Base-by-base conservation (phyloP, 2,329 filamentous ascomycete species). In the Penicillium sp. region DNA sequence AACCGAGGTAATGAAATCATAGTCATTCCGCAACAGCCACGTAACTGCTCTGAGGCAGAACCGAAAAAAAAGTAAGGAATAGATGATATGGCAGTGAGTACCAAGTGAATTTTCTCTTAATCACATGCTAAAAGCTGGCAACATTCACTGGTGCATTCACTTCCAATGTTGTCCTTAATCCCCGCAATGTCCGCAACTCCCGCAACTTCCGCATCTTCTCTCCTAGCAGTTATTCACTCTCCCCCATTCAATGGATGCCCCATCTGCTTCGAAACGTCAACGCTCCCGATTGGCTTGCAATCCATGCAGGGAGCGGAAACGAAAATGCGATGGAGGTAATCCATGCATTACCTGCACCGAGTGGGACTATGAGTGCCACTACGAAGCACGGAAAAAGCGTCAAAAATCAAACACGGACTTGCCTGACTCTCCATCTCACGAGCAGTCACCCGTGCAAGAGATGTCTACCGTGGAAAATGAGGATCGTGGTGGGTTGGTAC, bases 331-430 rank as follows among this genome's bases (percentile, higher is more conserved):
- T 26, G 54, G 55, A 2, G 17, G 30, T 7, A 44, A 48, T 0
- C 57, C 58, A 2, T 60, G 58, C 38, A 32, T 23, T 10, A 54
- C 58, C 8, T 61, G 57, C 38, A 42, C 31, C 3, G 41, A 48
- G 31, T 60, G 54, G 50, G 57, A 48, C 9, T 60, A 60, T 22
- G 41, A 54, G 4, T 61, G 57, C 35, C 41, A 54, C 47, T 59
- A 59, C 30, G 30, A 39, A n/a, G 32, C 11, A 22, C 35, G 34
- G 15, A 33, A 23, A 22, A 25, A 27, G 35, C 15, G 3, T 18
- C 8, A 31, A 37, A 23, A 25, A 35, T 25, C 8, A 33, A 18
- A 31, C 42, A n/a, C 37, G 26, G 3, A 34, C 37, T 20, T 17
- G 5, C 18, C 17, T 13, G 13, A 30, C 7, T 2, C 28, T 9